These are phyloP conservation scores for Poa pratensis DNA, from an alignment of 176 grass and related monocot genomes.

Conservation along the genomic window DNA sequence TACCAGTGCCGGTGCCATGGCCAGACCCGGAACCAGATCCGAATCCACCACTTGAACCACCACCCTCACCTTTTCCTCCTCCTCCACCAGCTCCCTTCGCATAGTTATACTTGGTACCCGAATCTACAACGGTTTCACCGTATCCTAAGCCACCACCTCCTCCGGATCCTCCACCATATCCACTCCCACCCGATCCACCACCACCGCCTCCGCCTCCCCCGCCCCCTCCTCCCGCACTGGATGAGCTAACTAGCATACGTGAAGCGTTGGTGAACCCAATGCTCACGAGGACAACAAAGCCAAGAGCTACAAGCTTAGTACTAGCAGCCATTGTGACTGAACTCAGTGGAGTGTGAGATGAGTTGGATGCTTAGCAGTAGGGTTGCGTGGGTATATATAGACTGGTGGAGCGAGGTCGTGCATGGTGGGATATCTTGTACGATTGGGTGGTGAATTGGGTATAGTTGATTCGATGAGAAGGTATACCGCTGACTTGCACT, in stretches of 20 bases:
- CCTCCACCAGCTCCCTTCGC: conserved; percentile 17
- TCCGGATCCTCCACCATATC: conserved; percentile 7
- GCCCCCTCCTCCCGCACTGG: neutral
- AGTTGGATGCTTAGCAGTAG: neutral
- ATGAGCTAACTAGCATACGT: neutral
- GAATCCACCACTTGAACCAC: conserved; percentile 35
- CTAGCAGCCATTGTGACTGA: conserved; percentile 44
- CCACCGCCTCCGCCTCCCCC: conserved; percentile 32
- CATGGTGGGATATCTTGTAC: conserved; percentile 13
- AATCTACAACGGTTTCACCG: neutral
- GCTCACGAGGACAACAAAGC: conserved; percentile 44
- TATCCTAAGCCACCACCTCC: neutral
- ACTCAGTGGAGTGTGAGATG: neutral
- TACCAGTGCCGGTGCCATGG: conserved; percentile 1
- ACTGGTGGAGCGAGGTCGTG: neutral
- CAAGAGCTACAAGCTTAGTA: conserved; percentile 44
- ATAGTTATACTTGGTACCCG: neutral
- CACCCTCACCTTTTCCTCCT: conserved; percentile 30
- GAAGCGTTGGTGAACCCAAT: conserved; percentile 41
- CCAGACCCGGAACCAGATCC: conserved; percentile 38
- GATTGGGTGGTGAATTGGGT: no score
- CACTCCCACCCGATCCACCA: neutral
- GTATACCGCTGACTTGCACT: neutral
- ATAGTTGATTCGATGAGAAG: no score
- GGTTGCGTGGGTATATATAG: conserved; percentile 43